These are phyloP conservation scores for Pseudogymnoascus sp. DNA, from an alignment of 2,329 filamentous ascomycete genomes.

Conservation along the genomic window DNA sequence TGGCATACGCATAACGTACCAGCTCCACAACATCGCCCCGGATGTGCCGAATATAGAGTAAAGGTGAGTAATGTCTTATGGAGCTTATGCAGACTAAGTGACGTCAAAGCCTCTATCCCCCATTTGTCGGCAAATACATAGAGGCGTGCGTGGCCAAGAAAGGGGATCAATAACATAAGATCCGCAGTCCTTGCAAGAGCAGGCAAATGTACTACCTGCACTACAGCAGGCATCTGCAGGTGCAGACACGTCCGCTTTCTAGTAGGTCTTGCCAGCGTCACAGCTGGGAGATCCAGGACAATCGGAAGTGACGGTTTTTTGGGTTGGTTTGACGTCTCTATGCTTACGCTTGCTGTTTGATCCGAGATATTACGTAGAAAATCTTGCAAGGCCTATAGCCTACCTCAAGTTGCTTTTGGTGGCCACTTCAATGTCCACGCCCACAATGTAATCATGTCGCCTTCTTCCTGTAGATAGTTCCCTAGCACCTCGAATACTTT, in stretches of 20 bases:
- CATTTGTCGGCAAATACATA: slow-evolving; percentile 19
- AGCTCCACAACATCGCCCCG: slow-evolving; percentile 15
- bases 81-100: slow-evolving; percentile 16
- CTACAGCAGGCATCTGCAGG: neutral
- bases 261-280: neutral
- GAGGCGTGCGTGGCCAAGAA: slow-evolving; percentile 16
- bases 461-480: neutral
- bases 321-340: neutral
- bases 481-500: slow-evolving; percentile 31
- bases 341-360: neutral
- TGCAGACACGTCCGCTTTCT: neutral
- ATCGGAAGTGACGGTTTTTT: neutral
- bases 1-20: slow-evolving; percentile 13
- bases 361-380: neutral
- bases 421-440: neutral
- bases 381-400: neutral
- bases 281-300: neutral
- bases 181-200: neutral
- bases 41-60: slow-evolving; percentile 9
- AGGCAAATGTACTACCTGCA: neutral
- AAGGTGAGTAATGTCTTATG: slow-evolving; percentile 8
- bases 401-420: neutral
- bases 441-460: neutral
- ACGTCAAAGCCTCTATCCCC: slow-evolving; percentile 14
- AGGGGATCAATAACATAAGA: neutral